phyloP scores from a whole-genome alignment of 2,329 filamentous ascomycete genomes.

The Penicillium paneum region DNA sequence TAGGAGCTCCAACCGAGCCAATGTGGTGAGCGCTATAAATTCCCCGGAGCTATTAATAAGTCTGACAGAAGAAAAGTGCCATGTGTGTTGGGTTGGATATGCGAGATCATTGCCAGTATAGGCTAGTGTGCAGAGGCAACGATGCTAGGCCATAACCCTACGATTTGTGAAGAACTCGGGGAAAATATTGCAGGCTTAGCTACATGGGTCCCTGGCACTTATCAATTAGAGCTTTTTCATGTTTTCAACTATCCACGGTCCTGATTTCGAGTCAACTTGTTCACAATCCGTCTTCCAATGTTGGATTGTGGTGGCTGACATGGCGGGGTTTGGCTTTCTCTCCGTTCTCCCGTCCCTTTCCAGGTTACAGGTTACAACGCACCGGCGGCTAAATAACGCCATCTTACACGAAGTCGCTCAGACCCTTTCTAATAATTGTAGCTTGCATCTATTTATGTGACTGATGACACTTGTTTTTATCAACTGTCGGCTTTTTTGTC shows the following conservation, averaged over 20 bases:
- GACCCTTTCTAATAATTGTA: not conserved
- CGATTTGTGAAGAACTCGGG: conserved; percentile 5
- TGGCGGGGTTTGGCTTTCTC: conserved; percentile 3
- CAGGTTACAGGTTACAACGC: conserved; percentile 11
- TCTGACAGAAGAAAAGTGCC: conserved; percentile 10
- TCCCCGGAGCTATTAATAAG: conserved; percentile 26
- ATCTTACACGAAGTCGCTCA: conserved; percentile 3
- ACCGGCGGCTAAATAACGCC: conserved; percentile 12
- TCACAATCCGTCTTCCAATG: not conserved
- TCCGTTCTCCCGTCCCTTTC: conserved; percentile 6
- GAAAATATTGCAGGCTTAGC: not conserved
- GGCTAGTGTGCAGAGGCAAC: conserved; percentile 27
- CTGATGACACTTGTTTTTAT: not conserved
- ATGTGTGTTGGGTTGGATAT: conserved; percentile 19
- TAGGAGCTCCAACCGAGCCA: conserved; percentile 3
- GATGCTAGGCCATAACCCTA: not conserved
- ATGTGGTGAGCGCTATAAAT: conserved; percentile 11
- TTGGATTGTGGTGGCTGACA: not conserved
- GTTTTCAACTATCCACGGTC: not conserved
- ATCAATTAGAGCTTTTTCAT: not conserved
- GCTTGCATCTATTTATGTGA: not conserved
- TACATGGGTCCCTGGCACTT: not conserved
- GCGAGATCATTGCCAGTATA: conserved; percentile 16
- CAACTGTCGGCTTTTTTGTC: not conserved
- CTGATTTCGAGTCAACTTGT: not conserved